These are phyloP conservation scores for Phytophthora foliorum DNA, from an alignment of 352 stramenopile genomes.

Conservation along the genomic window DNA sequence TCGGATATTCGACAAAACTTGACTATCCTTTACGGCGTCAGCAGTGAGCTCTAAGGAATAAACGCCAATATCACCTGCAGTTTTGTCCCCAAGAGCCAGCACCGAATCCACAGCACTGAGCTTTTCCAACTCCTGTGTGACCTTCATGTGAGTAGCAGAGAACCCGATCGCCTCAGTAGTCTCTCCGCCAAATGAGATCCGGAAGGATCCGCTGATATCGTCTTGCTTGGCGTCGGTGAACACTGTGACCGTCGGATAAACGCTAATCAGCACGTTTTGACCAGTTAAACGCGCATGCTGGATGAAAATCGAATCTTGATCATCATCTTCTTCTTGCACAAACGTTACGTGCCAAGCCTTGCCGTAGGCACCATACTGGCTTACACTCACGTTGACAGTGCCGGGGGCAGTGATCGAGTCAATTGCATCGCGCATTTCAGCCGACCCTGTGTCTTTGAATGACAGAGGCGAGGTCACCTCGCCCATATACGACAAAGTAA, in stretches of 20 bases:
- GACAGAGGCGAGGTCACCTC: constrained; percentile 77
- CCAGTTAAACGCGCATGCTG: constrained; percentile 82
- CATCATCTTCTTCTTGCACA: constrained; percentile 51
- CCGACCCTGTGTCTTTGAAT: constrained; percentile 80
- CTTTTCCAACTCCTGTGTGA: constrained; percentile 78
- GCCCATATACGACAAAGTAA: constrained; percentile 91
- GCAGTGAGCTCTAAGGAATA: constrained; percentile 67
- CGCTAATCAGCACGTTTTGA: constrained; percentile 70
- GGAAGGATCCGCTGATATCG: constrained; percentile 74
- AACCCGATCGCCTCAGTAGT: constrained; percentile 65
- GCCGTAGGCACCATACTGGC: constrained; percentile 70
- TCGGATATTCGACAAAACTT: constrained; percentile 54
- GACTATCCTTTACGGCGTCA: constrained; percentile 33
- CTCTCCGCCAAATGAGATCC: constrained; percentile 61
- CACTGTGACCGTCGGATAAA: constrained; percentile 75
- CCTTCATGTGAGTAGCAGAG: constrained; percentile 75
- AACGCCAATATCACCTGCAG: constrained; percentile 61
- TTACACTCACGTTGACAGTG: constrained; percentile 88
- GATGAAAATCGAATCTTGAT: constrained; percentile 78
- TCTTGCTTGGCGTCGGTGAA: constrained; percentile 62
- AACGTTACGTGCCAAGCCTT: constrained; percentile 95
- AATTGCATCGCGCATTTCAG: constrained; percentile 88
- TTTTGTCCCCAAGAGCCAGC: constrained; percentile 55
- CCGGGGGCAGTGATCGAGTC: constrained; percentile 83
- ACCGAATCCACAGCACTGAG: constrained; percentile 69